Conservation (phyloP, 208 protist genomes). For the Trypanosoma brucei region DNA sequence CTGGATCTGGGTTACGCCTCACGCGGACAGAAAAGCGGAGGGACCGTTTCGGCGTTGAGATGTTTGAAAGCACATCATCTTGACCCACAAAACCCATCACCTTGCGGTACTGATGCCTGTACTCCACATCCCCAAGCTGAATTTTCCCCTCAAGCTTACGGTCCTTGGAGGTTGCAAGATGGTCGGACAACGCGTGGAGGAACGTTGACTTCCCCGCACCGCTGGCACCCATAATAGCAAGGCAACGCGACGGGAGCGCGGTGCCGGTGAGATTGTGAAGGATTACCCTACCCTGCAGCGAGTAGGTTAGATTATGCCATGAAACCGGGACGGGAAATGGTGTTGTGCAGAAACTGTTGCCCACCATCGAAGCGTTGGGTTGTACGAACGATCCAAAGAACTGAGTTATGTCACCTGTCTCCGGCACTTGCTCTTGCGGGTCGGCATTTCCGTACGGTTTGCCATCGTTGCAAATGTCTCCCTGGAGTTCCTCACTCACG, state of each 20-base stretch:
- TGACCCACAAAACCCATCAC: slow-evolving; percentile 76
- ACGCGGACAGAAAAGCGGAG: slow-evolving; percentile 78
- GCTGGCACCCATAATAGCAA: slow-evolving; percentile 79
- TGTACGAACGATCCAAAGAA: slow-evolving; percentile 37
- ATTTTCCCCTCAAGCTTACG: slow-evolving; percentile 41
- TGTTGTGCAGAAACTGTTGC: slow-evolving; percentile 20
- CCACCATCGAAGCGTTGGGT: slow-evolving; percentile 32
- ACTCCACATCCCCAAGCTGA: slow-evolving; percentile 66
- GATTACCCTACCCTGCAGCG: slow-evolving; percentile 37
- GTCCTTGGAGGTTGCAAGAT: slow-evolving; percentile 33
- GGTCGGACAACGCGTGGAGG: slow-evolving; percentile 75
- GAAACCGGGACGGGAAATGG: slow-evolving; percentile 55
- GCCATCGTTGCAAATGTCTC: neutral
- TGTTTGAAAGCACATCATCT: slow-evolving; percentile 71
- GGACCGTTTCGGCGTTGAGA: slow-evolving; percentile 60
- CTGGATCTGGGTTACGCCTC: slow-evolving; percentile 33
- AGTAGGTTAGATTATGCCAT: slow-evolving; percentile 73
- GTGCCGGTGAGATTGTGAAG: slow-evolving; percentile 66
- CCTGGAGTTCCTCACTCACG: slow-evolving; percentile 1
- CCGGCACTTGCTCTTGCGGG: too few relatives aligned
- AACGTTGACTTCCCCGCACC: slow-evolving; percentile 89
- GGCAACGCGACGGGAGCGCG: slow-evolving; percentile 60
- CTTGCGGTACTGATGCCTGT: slow-evolving; percentile 51
- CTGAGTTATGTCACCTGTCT: neutral
- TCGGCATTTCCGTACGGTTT: neutral